These are phyloP conservation scores for Kluyveromyces wickerhamii DNA, from an alignment of 805 yeast genomes.

Conservation along the genomic window DNA sequence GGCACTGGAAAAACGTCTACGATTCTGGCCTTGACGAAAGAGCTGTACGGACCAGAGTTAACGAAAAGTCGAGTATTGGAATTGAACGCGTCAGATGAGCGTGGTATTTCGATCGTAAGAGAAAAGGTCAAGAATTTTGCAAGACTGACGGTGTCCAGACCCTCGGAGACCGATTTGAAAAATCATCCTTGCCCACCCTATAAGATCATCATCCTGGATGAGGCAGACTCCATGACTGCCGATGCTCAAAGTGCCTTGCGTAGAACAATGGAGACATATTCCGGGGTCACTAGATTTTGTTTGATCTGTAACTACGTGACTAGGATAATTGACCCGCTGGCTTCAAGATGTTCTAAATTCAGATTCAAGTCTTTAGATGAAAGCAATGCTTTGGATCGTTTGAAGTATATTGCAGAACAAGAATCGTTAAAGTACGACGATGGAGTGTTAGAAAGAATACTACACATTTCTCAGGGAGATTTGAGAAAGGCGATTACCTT, in stretches of 20 bases:
- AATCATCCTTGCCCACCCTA: constrained; percentile 95
- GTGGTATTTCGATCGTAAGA: constrained; percentile 83
- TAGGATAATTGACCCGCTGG: constrained; percentile 91
- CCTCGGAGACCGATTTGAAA: constrained; percentile 55
- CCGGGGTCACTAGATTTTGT: constrained; percentile 87
- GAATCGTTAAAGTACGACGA: constrained; percentile 36
- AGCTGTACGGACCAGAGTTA: constrained; percentile 66
- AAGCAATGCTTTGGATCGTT: constrained; percentile 58
- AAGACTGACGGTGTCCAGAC: constrained; percentile 73
- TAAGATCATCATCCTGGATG: constrained; percentile 85
- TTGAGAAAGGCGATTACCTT: constrained; percentile 87
- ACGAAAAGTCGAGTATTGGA: constrained; percentile 68
- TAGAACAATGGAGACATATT: constrained; percentile 88
- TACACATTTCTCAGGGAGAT: constrained; percentile 80
- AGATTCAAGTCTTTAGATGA: constrained; percentile 75
- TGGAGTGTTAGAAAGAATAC: constrained; percentile 52
- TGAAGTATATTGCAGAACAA: constrained; percentile 51
- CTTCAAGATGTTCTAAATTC: constrained; percentile 93
- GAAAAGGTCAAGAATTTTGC: constrained; percentile 85
- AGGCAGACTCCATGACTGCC: constrained; percentile 95
- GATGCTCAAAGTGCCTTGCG: constrained; percentile 95
- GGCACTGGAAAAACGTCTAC: constrained; percentile 93
- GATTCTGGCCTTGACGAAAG: constrained; percentile 71
- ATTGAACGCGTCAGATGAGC: constrained; percentile 82
- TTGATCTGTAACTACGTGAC: constrained; percentile 94